These are phyloP conservation scores for Colletotrichum truncatum DNA, from an alignment of 2,329 filamentous ascomycete genomes.

Conservation along the genomic window DNA sequence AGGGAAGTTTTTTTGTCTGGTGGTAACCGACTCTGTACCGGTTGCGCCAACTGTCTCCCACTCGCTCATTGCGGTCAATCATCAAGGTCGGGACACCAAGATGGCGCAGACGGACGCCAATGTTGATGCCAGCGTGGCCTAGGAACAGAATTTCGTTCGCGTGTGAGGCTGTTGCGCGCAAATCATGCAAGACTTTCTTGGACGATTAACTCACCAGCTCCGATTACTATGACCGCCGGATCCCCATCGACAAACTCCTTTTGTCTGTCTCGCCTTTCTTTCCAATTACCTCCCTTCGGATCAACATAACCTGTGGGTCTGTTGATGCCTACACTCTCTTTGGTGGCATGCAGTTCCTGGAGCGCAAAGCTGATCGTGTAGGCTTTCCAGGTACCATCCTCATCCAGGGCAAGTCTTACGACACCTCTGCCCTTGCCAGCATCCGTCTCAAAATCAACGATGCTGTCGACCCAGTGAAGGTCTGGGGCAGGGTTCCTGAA, in stretches of 20 bases:
- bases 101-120: slow-evolving; percentile 67
- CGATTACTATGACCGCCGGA: slow-evolving; percentile 68
- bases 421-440: slow-evolving; percentile 30
- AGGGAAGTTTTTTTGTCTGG: background rate
- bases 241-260: slow-evolving; percentile 57
- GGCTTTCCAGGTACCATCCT: slow-evolving; percentile 60
- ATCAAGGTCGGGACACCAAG: slow-evolving; percentile 64
- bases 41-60: slow-evolving; percentile 73
- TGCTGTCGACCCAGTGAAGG: slow-evolving; percentile 30
- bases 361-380: slow-evolving; percentile 72
- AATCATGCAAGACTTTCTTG: too few relatives aligned
- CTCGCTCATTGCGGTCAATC: slow-evolving; percentile 64
- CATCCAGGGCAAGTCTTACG: slow-evolving; percentile 24
- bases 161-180: background rate
- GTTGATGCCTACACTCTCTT: slow-evolving; percentile 56
- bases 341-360: slow-evolving; percentile 59
- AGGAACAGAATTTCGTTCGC: too few relatives aligned
- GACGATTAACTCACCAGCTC: slow-evolving; percentile 50
- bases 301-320: slow-evolving; percentile 67
- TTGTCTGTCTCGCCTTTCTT: slow-evolving; percentile 59
- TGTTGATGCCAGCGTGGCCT: slow-evolving; percentile 68
- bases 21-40: slow-evolving; percentile 58
- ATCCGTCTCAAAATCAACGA: slow-evolving; percentile 31
- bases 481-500: slow-evolving; percentile 21
- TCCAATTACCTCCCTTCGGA: slow-evolving; percentile 66